A percentile compares a stretch with the other conserved stretches of the same genome.
These are phyloP conservation scores for Dissophora ornata DNA, from an alignment of 192 early-diverging fungal species.

Conservation along the genomic window DNA sequence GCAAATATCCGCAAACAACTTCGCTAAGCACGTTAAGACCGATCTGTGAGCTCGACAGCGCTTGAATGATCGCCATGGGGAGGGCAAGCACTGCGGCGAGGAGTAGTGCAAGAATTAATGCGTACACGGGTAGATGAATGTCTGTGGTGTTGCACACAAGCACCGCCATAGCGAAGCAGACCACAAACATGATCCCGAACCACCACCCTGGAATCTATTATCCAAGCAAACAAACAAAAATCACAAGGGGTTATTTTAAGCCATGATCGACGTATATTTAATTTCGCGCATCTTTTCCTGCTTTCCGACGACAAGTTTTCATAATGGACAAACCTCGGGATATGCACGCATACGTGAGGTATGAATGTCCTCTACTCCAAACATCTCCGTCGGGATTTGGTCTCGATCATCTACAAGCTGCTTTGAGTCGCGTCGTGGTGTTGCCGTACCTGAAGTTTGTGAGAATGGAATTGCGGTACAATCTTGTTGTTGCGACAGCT, in stretches of 20 bases:
- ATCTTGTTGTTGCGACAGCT: slow-evolving; percentile 11
- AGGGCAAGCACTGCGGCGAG: slow-evolving; percentile 60
- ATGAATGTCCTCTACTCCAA: slow-evolving; percentile 44
- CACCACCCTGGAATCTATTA: slow-evolving; percentile 65
- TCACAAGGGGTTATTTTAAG: background rate
- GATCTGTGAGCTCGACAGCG: slow-evolving; percentile 63
- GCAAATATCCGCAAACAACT: slow-evolving; percentile 64
- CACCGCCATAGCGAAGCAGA: slow-evolving; percentile 54
- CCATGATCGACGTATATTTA: too few species aligned
- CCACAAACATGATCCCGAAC: slow-evolving; percentile 60
- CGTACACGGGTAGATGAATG: slow-evolving; percentile 60
- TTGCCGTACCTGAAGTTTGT: slow-evolving; percentile 3
- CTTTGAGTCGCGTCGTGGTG: background rate
- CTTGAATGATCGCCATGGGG: slow-evolving; percentile 66
- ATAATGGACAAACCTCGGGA: slow-evolving; percentile 20
- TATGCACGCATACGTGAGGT: slow-evolving; percentile 39
- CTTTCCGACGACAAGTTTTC: too few species aligned
- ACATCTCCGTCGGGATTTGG: slow-evolving; percentile 52
- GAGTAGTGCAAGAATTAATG: slow-evolving; percentile 56
- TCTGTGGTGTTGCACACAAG: slow-evolving; percentile 39
- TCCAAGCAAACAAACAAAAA: slow-evolving; percentile 62
- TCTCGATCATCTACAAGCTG: slow-evolving; percentile 13
- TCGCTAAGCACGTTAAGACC: slow-evolving; percentile 70
- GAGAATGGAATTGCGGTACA: background rate
- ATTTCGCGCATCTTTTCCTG: too few species aligned